Evolutionary conservation across 1,284 basidiomycete species (phyloP), one percentile per base, ranked within the genome.

Genomic region (Schizophyllum commune): DNA sequence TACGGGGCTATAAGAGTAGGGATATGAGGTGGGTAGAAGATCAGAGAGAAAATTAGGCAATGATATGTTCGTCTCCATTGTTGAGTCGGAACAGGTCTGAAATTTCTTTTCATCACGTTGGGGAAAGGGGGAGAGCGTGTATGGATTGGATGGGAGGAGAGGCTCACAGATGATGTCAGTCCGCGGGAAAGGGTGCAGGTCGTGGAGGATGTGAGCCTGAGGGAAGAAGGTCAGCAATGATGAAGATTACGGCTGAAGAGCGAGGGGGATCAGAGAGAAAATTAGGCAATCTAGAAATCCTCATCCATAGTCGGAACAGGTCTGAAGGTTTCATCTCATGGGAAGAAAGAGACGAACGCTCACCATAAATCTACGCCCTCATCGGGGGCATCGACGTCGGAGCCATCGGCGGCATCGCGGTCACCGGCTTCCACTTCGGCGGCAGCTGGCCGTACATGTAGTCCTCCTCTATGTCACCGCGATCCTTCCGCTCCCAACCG

Each of bases 381-480:
- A 65, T 60, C 53, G 61, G 17, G 68, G 61, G 21, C 66, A 63
- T 34, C 62, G 27, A 53, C 65, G 77, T 64, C 55, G 76, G 62
- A 6, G 69, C 68, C 68, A 81, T 71, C 4, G 86, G 84, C 0
- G 86, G 86, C 72, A 84, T 75, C 20, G 85, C 76, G 0, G 88
- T 87, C 1, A 66, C 77, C 81, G 83, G 87, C 64, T 77, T 79
- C 62, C 74, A 67, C 59, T 76, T 72, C 7, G 79, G 74, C 6
- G 83, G 81, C 27, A 82, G 78, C 61, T 82, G 73, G 15, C 83
- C 85, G 67, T 88, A 88, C 21, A 82, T 77, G 88, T 86, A 90
- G 33, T 83, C 79, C 7, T 75, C 72, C 20, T 79, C 79, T 0
- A 68, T 61, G 17, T 47, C 39, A 2, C 39, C 39, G 17, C 39